Conservation (phyloP, 305 asterid genomes). For the Fraxinus sp. region DNA sequence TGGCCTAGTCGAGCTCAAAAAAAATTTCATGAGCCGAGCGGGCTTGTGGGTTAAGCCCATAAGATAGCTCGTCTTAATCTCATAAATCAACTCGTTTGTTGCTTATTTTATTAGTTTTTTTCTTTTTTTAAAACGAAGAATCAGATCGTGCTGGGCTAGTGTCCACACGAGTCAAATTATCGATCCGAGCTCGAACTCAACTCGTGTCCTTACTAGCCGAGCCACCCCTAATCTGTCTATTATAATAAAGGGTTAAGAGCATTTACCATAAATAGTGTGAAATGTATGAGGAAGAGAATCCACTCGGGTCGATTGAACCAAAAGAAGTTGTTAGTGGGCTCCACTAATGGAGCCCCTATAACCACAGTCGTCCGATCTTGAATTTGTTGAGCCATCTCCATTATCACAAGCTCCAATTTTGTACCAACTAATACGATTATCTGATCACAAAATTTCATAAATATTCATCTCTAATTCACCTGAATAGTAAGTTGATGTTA, state of each 20-base stretch:
- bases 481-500: neutral
- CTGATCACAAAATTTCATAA: constrained; percentile 23
- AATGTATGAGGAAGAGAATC: constrained; percentile 69
- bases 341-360: constrained; percentile 63
- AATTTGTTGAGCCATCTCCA: constrained; percentile 70
- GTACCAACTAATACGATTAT: constrained; percentile 50
- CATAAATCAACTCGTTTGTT: neutral
- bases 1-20: neutral
- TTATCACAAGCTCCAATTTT: constrained; percentile 57
- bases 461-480: neutral
- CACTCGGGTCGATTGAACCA: constrained; percentile 65
- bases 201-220: neutral
- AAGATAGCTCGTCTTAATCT: neutral
- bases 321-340: constrained; percentile 59
- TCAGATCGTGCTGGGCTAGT: neutral
- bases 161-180: neutral
- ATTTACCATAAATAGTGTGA: constrained; percentile 58
- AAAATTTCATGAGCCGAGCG: neutral
- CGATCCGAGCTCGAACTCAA: too few relatives aligned
- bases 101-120: too few relatives aligned
- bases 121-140: neutral
- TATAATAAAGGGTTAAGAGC: neutral
- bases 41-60: neutral
- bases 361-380: constrained; percentile 51
- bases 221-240: neutral